A percentile compares a stretch with the other conserved stretches of the same genome.
phyloP scores from a whole-genome alignment of 768 basidiomycete genomes.

The Collybiopsis luxurians region DNA sequence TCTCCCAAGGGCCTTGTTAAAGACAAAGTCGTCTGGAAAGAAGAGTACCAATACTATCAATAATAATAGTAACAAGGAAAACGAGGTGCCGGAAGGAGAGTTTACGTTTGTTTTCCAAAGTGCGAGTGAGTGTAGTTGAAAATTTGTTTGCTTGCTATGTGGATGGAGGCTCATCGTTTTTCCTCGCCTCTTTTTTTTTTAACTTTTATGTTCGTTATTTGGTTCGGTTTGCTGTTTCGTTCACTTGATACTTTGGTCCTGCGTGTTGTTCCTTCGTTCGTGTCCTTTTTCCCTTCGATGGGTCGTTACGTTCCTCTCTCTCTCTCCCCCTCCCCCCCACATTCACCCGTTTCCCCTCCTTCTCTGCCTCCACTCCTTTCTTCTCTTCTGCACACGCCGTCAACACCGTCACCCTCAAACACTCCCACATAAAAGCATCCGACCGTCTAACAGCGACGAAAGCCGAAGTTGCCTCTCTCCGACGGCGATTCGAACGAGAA shows the following conservation, averaged over 20 bases:
- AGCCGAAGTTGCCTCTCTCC: conserved; percentile 63
- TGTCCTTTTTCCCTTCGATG: no score
- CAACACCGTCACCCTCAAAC: neutral
- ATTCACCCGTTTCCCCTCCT: neutral
- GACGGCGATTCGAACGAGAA: conserved; percentile 71
- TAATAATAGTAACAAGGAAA: conserved; percentile 43
- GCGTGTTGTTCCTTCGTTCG: no score
- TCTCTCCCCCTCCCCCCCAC: conserved; percentile 8
- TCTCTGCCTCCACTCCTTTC: conserved; percentile 13
- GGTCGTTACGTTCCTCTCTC: no score
- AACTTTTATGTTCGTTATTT: conserved; percentile 9
- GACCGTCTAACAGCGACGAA: conserved; percentile 68
- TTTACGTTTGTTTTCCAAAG: conserved; percentile 65
- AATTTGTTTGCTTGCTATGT: conserved; percentile 3
- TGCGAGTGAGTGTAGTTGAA: conserved; percentile 61
- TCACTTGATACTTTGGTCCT: no score
- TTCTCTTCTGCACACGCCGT: conserved; percentile 12
- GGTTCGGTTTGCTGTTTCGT: no score
- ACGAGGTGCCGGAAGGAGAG: conserved; percentile 44
- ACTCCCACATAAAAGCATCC: conserved; percentile 55
- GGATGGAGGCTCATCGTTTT: no score
- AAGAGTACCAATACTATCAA: no score
- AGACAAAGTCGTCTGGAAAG: conserved; percentile 20
- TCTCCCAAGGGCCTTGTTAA: no score
- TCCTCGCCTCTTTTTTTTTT: conserved; percentile 11